Evolutionary conservation across 73 alveolate genomes (phyloP).

Genomic region (Breviolum minutum): DNA sequence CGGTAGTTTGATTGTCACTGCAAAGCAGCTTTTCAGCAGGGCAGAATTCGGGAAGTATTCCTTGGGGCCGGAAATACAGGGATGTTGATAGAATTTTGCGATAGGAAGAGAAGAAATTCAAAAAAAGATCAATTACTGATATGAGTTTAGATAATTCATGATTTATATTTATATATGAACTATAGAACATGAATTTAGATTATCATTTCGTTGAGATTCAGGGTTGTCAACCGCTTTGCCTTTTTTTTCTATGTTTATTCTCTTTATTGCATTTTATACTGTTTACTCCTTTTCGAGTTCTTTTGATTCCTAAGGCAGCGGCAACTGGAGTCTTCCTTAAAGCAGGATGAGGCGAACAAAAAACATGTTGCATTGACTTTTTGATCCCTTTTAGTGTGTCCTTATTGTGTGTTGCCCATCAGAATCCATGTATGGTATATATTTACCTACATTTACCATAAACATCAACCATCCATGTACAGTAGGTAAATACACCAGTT

Average conservation of each 20-base stretch:
- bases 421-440: too few relatives aligned
- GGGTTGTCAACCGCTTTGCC: neutral
- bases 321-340: constrained; percentile 76
- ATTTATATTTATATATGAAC: neutral
- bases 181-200: neutral
- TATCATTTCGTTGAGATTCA: neutral
- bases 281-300: neutral
- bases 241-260: neutral
- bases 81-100: neutral
- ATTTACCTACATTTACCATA: too few relatives aligned
- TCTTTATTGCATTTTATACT: neutral
- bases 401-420: neutral
- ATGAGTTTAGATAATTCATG: neutral
- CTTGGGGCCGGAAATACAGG: neutral
- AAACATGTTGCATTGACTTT: too few relatives aligned
- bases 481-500: neutral
- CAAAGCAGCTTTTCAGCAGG: constrained; percentile 76
- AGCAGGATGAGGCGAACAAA: constrained; percentile 90
- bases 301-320: constrained; percentile 32
- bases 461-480: neutral
- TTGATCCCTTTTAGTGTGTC: neutral
- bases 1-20: constrained; percentile 96
- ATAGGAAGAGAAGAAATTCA: neutral
- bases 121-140: neutral
- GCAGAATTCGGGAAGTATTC: neutral